Conservation (phyloP, 2,329 filamentous ascomycete species). For the Beauveria brongniartii region DNA sequence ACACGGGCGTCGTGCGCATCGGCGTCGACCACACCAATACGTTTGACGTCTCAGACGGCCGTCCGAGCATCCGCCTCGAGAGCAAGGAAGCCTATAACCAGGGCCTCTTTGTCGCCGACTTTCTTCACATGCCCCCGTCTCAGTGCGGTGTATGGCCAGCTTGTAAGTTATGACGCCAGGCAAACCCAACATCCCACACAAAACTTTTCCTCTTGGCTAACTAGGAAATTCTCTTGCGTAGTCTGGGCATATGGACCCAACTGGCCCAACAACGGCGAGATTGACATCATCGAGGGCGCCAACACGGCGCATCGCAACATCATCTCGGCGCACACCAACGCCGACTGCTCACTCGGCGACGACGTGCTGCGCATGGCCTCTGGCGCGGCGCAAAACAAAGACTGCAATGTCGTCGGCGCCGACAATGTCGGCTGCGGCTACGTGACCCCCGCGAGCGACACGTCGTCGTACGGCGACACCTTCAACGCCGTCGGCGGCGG, state of each 20-base stretch:
- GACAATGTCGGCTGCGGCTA: conserved; percentile 39
- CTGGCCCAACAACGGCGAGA: conserved; percentile 57
- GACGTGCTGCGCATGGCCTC: conserved; percentile 7
- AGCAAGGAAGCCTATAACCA: conserved; percentile 56
- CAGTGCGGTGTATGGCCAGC: conserved; percentile 68
- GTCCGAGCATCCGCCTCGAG: conserved; percentile 56
- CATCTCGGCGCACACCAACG: conserved; percentile 52
- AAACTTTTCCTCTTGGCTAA: not conserved
- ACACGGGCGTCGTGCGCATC: conserved; percentile 34
- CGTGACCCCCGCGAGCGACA: conserved; percentile 30
- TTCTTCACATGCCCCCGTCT: conserved; percentile 64
- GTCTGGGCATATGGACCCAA: conserved; percentile 46
- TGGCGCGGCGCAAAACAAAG: conserved; percentile 10
- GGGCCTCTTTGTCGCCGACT: conserved; percentile 64
- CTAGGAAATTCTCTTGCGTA: conserved; percentile 13
- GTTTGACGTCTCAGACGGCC: conserved; percentile 31
- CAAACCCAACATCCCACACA: no score
- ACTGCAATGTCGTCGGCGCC: conserved; percentile 29
- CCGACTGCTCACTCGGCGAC: conserved; percentile 23
- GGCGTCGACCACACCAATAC: conserved; percentile 35
- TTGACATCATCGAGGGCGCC: conserved; percentile 65
- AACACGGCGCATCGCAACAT: conserved; percentile 52
- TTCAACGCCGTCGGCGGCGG: conserved; percentile 63
- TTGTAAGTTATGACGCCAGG: conserved; percentile 34
- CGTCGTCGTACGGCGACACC: conserved; percentile 47